phyloP scores from a whole-genome alignment of 768 basidiomycete genomes.

The Mycena metata region DNA sequence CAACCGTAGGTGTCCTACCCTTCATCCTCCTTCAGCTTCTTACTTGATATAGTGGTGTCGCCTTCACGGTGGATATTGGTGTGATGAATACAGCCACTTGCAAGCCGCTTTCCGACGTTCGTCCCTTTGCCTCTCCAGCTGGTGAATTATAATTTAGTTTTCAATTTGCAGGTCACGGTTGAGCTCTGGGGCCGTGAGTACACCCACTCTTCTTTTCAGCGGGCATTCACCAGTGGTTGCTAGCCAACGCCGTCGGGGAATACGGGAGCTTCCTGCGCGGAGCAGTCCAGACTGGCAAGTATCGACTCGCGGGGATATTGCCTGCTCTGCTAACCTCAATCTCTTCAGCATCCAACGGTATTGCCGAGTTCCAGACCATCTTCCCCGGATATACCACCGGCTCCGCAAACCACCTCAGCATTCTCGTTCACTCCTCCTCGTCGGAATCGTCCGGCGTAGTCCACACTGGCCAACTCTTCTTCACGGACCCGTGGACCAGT shows the following conservation, averaged over 20 bases:
- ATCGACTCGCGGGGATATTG: background rate
- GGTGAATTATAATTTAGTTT: background rate
- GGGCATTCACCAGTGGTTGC: background rate
- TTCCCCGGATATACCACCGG: constrained; percentile 52
- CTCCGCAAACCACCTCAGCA: constrained; percentile 54
- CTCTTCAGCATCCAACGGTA: constrained; percentile 49
- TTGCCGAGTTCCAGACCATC: constrained; percentile 55
- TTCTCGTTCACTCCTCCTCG: constrained; percentile 48
- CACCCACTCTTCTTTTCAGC: background rate
- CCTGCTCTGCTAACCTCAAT: constrained; percentile 6
- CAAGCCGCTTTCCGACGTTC: constrained; percentile 49
- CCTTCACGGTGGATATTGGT: constrained; percentile 54
- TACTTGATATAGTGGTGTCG: constrained; percentile 46
- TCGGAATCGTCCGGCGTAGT: constrained; percentile 42
- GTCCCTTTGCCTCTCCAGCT: background rate
- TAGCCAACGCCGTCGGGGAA: constrained; percentile 53
- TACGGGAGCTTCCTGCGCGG: constrained; percentile 54
- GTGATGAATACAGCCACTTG: constrained; percentile 57
- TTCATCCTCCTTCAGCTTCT: background rate
- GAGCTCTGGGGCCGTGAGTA: constrained; percentile 52
- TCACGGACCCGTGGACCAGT: constrained; percentile 52
- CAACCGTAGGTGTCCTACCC: constrained; percentile 41
- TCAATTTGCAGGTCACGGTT: constrained; percentile 46
- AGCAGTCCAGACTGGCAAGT: constrained; percentile 34
- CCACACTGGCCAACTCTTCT: constrained; percentile 57